Evolutionary conservation across 1,284 basidiomycete species (phyloP), one percentile per base, ranked within the genome.

Genomic region (Coniferiporia weirii): DNA sequence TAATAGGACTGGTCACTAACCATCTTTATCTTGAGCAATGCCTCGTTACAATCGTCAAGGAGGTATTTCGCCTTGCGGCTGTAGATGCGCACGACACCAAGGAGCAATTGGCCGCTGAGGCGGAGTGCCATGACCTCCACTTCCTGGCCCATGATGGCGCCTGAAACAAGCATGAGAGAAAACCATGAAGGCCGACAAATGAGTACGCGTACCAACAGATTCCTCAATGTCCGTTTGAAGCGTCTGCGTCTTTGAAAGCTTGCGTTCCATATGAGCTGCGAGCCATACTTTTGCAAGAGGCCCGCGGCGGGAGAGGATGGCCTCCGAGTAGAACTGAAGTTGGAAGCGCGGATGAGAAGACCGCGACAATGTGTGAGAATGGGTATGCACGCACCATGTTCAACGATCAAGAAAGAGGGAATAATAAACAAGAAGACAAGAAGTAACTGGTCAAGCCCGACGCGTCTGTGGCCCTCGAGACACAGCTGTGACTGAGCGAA

Each of bases 271-370:
- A 79, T 98, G 96, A 1, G 97, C 96, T 22, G 96, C 96, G 54
- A 98, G 87, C 96, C 96, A 99, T 78, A 99, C 93, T 75, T 91
- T 93, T 47, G 93, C 95, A 40, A 99, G 80, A 7, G 95, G 93
- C 52, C 96, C 96, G 61, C 93, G 87, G 70, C 95, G 91, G 56
- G 93, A 92, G 64, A 97, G 81, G 72, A 97, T 92, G 50, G 91
- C 87, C 72, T 97, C 95, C 62, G 91, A 94, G 69, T 95, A 93
- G 72, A 96, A 93, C 94, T 91, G 9, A 38, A 9, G 17, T 20
- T 6, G 20, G 36, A 15, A n/a, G 15, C 8, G 22, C 35, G 20
- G 13, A 40, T 36, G 32, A 49, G 20, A 13, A 38, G 15, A 35
- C 6, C 45, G 36, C 35, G 4, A 22, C 13, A 9, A n/a, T 19